Evolutionary conservation across 2,329 filamentous ascomycete genomes (phyloP).

Genomic region (Trichothecium roseum): DNA sequence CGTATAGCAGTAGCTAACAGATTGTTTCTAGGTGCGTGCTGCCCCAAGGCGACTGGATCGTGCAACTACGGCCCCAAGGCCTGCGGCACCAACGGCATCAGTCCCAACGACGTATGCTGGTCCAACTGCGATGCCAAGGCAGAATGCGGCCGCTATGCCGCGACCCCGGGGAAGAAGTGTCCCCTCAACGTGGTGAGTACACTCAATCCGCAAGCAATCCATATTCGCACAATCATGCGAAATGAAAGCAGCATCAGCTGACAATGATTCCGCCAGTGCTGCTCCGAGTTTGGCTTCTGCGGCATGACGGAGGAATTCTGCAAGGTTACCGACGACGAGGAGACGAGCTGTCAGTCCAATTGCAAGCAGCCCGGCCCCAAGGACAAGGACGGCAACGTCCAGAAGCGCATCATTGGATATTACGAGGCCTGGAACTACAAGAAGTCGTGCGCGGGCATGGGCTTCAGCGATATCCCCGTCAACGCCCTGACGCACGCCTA

Average conservation of each 20-base stretch:
- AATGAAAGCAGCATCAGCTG: no score
- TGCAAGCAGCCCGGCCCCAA: constrained; percentile 6
- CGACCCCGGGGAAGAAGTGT: constrained; percentile 13
- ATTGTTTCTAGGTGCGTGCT: no score
- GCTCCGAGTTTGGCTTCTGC: constrained; percentile 22
- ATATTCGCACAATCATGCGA: no score
- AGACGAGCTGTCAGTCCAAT: constrained; percentile 9
- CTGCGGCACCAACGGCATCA: no score
- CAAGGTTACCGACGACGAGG: constrained; percentile 6
- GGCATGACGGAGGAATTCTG: constrained; percentile 15
- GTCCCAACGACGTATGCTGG: constrained; percentile 10
- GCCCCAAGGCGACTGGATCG: no score
- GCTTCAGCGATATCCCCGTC: constrained; percentile 13
- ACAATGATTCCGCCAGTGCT: no score
- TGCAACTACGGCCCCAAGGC: no score
- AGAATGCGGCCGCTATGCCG: constrained; percentile 10
- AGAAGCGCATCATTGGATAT: constrained; percentile 18
- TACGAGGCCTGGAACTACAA: constrained; percentile 21
- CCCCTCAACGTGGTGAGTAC: constrained; percentile 28
- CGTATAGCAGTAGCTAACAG: no score
- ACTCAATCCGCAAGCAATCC: no score
- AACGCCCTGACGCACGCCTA: constrained; percentile 14
- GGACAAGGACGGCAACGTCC: constrained; percentile 6
- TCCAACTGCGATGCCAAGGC: constrained; percentile 20
- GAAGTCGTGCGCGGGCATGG: no score